phyloP scores from a whole-genome alignment of 139 green algal genomes.

The Picochlorum sp. region DNA sequence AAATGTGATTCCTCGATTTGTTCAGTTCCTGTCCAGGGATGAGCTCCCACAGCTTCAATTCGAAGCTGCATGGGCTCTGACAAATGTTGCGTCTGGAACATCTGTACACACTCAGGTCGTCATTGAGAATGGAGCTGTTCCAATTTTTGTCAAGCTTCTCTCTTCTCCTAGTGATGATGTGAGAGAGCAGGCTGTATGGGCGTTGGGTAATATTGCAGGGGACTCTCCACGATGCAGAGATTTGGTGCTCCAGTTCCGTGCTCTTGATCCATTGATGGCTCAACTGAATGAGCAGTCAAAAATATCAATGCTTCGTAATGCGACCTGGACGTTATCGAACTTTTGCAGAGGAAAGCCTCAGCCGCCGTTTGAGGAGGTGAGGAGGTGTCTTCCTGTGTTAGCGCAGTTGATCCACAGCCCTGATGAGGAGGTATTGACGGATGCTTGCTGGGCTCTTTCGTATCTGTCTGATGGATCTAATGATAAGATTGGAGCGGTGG shows the following conservation, averaged over 20 bases:
- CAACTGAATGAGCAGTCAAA: slow-evolving; percentile 88
- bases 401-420: slow-evolving; percentile 79
- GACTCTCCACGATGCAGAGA: slow-evolving; percentile 92
- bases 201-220: slow-evolving; percentile 96
- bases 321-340: slow-evolving; percentile 99
- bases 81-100: slow-evolving; percentile 97
- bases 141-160: slow-evolving; percentile 96
- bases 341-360: slow-evolving; percentile 98
- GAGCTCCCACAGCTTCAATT: slow-evolving; percentile 83
- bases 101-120: slow-evolving; percentile 95
- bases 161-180: slow-evolving; percentile 87
- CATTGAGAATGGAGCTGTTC: slow-evolving; percentile 91
- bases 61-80: slow-evolving; percentile 97
- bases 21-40: slow-evolving; percentile 85
- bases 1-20: slow-evolving; percentile 90
- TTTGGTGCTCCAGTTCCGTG: slow-evolving; percentile 75
- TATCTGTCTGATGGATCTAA: slow-evolving; percentile 98
- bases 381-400: slow-evolving; percentile 81
- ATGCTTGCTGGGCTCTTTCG: slow-evolving; percentile 97
- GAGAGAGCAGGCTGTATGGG: slow-evolving; percentile 97
- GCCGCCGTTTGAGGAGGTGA: slow-evolving; percentile 57
- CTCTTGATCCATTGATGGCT: slow-evolving; percentile 84
- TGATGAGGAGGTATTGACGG: slow-evolving; percentile 76
- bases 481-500: slow-evolving; percentile 98
- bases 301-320: slow-evolving; percentile 96